Evolutionary conservation across 352 stramenopile species (phyloP).

Genomic region (Pythium oligandrum): DNA sequence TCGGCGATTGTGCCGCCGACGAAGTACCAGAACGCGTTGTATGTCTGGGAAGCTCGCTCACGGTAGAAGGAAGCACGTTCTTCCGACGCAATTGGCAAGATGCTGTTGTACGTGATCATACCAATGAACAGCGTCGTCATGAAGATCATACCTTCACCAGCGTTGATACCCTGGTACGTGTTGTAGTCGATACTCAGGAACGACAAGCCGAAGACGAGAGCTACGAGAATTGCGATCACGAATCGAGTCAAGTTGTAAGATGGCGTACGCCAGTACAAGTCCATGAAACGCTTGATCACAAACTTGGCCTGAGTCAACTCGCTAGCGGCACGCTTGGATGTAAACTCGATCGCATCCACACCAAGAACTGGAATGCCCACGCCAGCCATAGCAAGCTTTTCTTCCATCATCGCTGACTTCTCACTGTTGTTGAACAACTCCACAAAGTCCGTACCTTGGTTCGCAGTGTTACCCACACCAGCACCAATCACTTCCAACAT

Average conservation of each 20-base stretch:
- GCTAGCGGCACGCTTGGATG: constrained; percentile 10
- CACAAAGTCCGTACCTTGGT: constrained; percentile 6
- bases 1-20: too few relatives aligned
- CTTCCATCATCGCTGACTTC: constrained; percentile 7
- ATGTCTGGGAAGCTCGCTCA: too few relatives aligned
- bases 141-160: too few relatives aligned
- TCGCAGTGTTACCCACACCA: constrained; percentile 20
- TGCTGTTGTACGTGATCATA: too few relatives aligned
- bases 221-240: constrained; percentile 18
- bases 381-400: constrained; percentile 6
- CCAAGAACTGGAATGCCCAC: constrained; percentile 2
- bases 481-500: constrained; percentile 45
- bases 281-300: constrained; percentile 23
- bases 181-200: constrained; percentile 18
- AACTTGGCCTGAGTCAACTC: constrained; percentile 7
- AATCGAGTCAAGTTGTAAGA: constrained; percentile 66
- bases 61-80: too few relatives aligned
- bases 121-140: constrained; percentile 57
- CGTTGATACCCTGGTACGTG: constrained; percentile 46
- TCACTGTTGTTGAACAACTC: constrained; percentile 10
- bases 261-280: constrained; percentile 67
- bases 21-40: too few relatives aligned
- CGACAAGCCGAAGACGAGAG: constrained; percentile 63
- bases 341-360: constrained; percentile 12
- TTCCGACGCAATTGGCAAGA: constrained; percentile 58